Percentiles rank a stretch among this genome's conserved stretches.
phyloP scores from a whole-genome alignment of 225 moss, liverwort and hornwort genomes.

The Thuidium tamariscinum region DNA sequence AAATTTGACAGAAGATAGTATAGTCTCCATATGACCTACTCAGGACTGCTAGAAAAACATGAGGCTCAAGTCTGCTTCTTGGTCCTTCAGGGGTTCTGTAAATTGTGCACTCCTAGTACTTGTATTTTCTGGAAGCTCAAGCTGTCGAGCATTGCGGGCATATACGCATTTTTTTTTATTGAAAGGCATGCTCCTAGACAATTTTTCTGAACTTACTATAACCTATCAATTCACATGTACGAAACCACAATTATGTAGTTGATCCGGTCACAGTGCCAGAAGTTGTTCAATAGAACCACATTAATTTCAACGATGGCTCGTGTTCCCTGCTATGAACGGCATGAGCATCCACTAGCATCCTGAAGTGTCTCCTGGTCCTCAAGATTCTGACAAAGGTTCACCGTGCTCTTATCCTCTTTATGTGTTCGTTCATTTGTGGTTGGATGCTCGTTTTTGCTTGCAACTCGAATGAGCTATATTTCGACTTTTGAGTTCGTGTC shows the following conservation, averaged over 20 bases:
- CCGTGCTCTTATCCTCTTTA: background rate
- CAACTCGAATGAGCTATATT: background rate
- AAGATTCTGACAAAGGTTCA: constrained; percentile 70
- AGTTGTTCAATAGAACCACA: constrained; percentile 70
- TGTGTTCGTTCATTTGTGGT: background rate
- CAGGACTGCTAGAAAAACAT: background rate
- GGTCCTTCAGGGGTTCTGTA: background rate
- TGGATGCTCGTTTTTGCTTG: background rate
- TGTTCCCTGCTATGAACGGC: constrained; percentile 78
- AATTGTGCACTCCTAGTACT: background rate
- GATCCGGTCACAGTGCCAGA: constrained; percentile 64
- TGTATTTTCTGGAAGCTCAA: background rate
- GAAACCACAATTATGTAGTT: constrained; percentile 83
- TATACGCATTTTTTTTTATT: background rate
- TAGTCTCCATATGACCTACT: background rate
- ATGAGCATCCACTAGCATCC: constrained; percentile 72
- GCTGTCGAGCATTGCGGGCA: background rate
- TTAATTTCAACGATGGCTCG: constrained; percentile 67
- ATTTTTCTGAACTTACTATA: background rate
- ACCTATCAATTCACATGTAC: background rate
- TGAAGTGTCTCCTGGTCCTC: constrained; percentile 80
- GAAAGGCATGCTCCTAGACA: background rate
- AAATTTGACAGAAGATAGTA: background rate
- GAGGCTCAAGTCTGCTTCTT: too few relatives aligned
- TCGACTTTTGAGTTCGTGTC: background rate